Conservation (phyloP, 768 basidiomycete genomes). For the Suillus plorans region DNA sequence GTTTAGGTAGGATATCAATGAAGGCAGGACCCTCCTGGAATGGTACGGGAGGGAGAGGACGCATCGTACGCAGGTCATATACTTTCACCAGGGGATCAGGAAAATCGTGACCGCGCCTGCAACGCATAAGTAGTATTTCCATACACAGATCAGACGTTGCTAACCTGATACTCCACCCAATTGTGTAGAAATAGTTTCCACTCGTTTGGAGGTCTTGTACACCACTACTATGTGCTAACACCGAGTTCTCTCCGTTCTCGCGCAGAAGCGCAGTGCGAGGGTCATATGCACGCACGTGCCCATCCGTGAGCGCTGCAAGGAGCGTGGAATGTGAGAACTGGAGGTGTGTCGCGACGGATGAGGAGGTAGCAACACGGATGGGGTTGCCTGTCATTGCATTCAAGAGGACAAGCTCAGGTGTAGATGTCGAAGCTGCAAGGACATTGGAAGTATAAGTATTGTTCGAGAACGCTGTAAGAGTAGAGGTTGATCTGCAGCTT, state of each 20-base stretch:
- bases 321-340: slow-evolving; percentile 63
- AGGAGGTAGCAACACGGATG: slow-evolving; percentile 53
- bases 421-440: slow-evolving; percentile 58
- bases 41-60: slow-evolving; percentile 78
- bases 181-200: slow-evolving; percentile 82
- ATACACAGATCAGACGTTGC: background rate
- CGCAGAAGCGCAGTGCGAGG: slow-evolving; percentile 59
- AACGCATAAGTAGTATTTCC: background rate
- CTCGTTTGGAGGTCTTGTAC: slow-evolving; percentile 78
- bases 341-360: slow-evolving; percentile 65
- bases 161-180: slow-evolving; percentile 85
- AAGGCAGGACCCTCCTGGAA: slow-evolving; percentile 88
- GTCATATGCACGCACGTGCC: slow-evolving; percentile 68
- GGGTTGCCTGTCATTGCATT: slow-evolving; percentile 72
- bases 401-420: slow-evolving; percentile 64
- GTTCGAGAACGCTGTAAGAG: slow-evolving; percentile 45
- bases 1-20: slow-evolving; percentile 75
- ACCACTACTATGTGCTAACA: slow-evolving; percentile 80
- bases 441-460: slow-evolving; percentile 50
- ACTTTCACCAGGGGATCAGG: slow-evolving; percentile 93
- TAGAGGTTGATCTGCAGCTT: slow-evolving; percentile 32
- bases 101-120: slow-evolving; percentile 81
- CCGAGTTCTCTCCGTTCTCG: slow-evolving; percentile 49
- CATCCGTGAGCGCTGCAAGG: slow-evolving; percentile 72
- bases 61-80: slow-evolving; percentile 84